Conservation (phyloP, 257 asterid species). For the Solanum chmielewskii region DNA sequence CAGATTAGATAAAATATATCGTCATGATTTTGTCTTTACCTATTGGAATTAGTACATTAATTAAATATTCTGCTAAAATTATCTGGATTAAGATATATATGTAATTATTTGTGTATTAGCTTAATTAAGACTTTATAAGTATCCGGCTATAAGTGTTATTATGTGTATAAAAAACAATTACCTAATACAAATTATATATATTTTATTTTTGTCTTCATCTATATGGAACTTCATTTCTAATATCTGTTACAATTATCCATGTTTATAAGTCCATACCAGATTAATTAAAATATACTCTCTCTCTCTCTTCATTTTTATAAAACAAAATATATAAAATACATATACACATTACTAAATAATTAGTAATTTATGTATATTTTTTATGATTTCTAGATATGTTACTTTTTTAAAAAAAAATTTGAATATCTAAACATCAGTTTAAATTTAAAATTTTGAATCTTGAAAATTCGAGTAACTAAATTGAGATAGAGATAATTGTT, state of each 20-base stretch:
- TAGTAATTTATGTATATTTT: too few relatives aligned
- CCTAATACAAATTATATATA: not conserved
- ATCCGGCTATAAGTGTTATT: not conserved
- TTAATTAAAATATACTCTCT: not conserved
- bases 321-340: not conserved
- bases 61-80: not conserved
- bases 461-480: not conserved
- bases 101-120: not conserved
- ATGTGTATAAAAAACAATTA: not conserved
- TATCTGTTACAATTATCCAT: not conserved
- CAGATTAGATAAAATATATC: not conserved
- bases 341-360: too few relatives aligned
- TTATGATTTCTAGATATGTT: too few relatives aligned
- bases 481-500: not conserved
- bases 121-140: not conserved
- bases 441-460: too few relatives aligned
- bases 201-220: not conserved
- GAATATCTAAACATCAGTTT: too few relatives aligned
- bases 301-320: not conserved
- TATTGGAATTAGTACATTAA: not conserved
- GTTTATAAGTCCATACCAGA: not conserved
- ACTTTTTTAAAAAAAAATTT: too few relatives aligned
- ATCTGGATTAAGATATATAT: not conserved
- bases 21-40: not conserved
- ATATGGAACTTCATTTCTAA: not conserved